Evolutionary conservation across 371 early-diverging fungal genomes (phyloP).

Genomic region (Capniomyces stellatus): DNA sequence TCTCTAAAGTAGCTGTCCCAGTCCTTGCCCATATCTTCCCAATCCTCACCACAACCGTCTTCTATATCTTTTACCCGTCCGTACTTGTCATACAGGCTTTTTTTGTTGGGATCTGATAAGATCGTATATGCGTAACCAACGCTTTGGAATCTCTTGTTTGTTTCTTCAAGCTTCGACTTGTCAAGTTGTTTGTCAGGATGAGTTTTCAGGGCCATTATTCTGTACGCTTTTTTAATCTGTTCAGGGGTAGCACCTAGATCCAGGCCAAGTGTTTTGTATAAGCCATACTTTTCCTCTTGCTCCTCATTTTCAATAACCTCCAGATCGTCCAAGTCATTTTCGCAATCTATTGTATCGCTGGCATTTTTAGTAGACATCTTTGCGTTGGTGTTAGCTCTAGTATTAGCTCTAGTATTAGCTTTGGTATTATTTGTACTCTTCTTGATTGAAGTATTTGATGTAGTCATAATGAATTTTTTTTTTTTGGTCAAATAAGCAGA

Average conservation of each 20-base stretch:
- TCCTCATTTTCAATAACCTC: too few species aligned
- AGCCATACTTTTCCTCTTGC: not conserved
- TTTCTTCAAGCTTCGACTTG: constrained; percentile 45
- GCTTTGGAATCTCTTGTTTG: constrained; percentile 60
- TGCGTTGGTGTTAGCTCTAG: too few species aligned
- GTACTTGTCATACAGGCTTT: constrained; percentile 61
- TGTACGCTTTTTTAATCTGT: constrained; percentile 51
- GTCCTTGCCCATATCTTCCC: constrained; percentile 38
- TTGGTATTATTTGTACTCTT: too few species aligned
- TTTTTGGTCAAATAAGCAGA: too few species aligned
- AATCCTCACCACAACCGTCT: constrained; percentile 27
- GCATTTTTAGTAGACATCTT: too few species aligned
- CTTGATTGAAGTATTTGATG: too few species aligned
- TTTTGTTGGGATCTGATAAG: constrained; percentile 53
- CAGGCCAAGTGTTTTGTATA: constrained; percentile 40
- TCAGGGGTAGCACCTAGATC: constrained; percentile 33
- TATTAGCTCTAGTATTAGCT: too few species aligned
- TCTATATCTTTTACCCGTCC: constrained; percentile 29
- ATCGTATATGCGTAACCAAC: constrained; percentile 70
- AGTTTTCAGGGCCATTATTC: constrained; percentile 45
- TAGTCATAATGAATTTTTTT: too few species aligned
- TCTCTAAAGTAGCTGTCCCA: constrained; percentile 73
- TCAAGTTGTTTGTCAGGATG: constrained; percentile 55
- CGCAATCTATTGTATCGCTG: too few species aligned
- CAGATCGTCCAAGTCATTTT: too few species aligned